Percentiles rank a stretch among this genome's conserved stretches.
phyloP scores from a whole-genome alignment of 306 rosid species.

The Vigna hirtella region DNA sequence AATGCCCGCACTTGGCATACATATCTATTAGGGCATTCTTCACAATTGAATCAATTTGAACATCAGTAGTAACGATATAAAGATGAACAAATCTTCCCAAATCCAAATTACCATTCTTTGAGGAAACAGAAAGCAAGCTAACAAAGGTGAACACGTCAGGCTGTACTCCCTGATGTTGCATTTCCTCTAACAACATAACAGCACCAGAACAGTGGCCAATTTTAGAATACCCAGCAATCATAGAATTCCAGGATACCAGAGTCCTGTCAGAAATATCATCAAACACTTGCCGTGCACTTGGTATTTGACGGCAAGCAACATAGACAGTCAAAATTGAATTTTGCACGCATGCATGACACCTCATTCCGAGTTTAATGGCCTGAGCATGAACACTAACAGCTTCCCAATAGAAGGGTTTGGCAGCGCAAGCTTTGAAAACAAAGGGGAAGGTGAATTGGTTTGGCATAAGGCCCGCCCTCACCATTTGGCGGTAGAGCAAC shows the following conservation, averaged over 20 bases:
- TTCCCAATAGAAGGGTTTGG: constrained; percentile 53
- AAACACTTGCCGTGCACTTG: constrained; percentile 61
- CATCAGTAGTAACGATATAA: constrained; percentile 52
- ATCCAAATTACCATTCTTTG: constrained; percentile 56
- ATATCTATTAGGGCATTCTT: constrained; percentile 67
- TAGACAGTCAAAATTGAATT: constrained; percentile 62
- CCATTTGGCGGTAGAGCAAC: constrained; percentile 61
- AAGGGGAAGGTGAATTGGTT: constrained; percentile 77
- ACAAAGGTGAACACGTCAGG: constrained; percentile 71
- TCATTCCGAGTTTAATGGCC: constrained; percentile 65
- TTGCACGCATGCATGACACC: constrained; percentile 55
- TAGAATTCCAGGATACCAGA: constrained; percentile 78
- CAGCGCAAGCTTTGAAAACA: constrained; percentile 69
- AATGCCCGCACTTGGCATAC: constrained; percentile 77
- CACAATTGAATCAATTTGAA: constrained; percentile 63
- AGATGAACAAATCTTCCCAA: constrained; percentile 66
- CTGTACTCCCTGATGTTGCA: constrained; percentile 54
- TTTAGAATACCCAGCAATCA: constrained; percentile 70
- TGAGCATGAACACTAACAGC: constrained; percentile 63
- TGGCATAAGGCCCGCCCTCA: constrained; percentile 56
- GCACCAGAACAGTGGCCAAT: constrained; percentile 50
- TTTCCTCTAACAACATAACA: constrained; percentile 57
- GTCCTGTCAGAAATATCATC: constrained; percentile 63
- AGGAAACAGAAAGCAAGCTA: constrained; percentile 72
- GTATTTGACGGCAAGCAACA: constrained; percentile 53